Evolutionary conservation across 2,329 filamentous ascomycete genomes (phyloP).

Genomic region (Grosmannia huntii): DNA sequence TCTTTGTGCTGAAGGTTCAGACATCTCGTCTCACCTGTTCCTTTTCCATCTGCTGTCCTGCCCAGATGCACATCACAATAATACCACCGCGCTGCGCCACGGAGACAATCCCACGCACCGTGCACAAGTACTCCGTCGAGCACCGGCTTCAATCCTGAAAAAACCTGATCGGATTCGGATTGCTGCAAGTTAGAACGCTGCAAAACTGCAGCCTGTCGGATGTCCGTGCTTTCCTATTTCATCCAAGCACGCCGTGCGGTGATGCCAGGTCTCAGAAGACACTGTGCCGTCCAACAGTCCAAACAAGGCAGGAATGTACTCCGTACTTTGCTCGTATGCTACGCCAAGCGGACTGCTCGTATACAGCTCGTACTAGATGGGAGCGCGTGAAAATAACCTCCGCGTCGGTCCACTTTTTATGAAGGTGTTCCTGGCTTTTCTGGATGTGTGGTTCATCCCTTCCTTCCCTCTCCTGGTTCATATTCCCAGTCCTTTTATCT

Average conservation of each 20-base stretch:
- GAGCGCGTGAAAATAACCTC: neutral
- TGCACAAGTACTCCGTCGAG: too few relatives aligned
- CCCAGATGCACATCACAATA: neutral
- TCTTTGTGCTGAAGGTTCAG: too few relatives aligned
- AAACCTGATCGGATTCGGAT: neutral
- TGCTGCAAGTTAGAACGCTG: neutral
- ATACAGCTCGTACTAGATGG: neutral
- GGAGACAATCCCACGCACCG: too few relatives aligned
- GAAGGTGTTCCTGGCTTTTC: neutral
- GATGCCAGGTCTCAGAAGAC: neutral
- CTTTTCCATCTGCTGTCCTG: neutral
- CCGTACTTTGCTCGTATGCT: too few relatives aligned
- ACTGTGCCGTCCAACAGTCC: neutral
- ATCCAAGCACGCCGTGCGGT: neutral
- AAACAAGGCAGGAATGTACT: neutral
- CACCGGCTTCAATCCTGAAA: neutral
- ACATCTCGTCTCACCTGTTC: too few relatives aligned
- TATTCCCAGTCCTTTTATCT: neutral
- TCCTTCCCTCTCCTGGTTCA: neutral
- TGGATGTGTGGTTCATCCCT: neutral
- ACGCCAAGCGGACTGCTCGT: too few relatives aligned
- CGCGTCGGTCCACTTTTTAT: neutral
- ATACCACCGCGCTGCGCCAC: too few relatives aligned
- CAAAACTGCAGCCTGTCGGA: neutral
- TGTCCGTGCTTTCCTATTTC: neutral